Evolutionary conservation across 106 monocot species (phyloP), one percentile per base, ranked within the genome.

Genomic region (Dendrobium officinale): DNA sequence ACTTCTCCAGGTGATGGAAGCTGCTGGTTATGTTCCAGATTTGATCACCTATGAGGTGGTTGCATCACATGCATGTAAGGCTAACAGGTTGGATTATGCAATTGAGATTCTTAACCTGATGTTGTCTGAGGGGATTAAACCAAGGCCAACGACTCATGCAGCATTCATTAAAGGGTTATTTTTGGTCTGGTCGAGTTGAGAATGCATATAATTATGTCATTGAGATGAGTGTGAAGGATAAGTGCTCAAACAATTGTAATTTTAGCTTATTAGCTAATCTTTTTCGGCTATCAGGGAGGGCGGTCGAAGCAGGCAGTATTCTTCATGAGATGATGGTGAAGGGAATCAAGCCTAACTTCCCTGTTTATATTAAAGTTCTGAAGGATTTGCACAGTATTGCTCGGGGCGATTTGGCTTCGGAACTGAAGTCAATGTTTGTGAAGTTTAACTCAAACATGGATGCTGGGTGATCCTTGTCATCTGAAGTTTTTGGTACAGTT

Each of bases 321-420:
- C 90, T 97, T 24, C 67, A 79, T 81, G 94, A 92, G 68, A 89
- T 97, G 96, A 94, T 97, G 96, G 88, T 79, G 61, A 89, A 92
- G 80, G 86, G 86, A 17, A 83, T 92, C 33, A 90, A 79, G 43
- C 96, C 93, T 42, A 89, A 92, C 37, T 90, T 89, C 33, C 81
- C 82, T 58, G 85, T 89, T 81, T 97, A 92, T 81, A 75, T 88
- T 24, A 94, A 82, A 85, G 83, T 90, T 13, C 37, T 81, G 54
- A 97, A 91, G 77, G 90, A 85, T 82, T 78, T 97, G 19, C 70
- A 89, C 33, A 89, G 78, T 49, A 81, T 82, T 16, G 77, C 56
- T 31, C 81, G 83, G 51, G 79, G 77, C 3, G 90, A 94, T 81
- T 45, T 92, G 81, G 87, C 86, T 67, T 85, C 75, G 19, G 51